phyloP scores from a whole-genome alignment of 352 stramenopile genomes.

The Phytopythium montanum region DNA sequence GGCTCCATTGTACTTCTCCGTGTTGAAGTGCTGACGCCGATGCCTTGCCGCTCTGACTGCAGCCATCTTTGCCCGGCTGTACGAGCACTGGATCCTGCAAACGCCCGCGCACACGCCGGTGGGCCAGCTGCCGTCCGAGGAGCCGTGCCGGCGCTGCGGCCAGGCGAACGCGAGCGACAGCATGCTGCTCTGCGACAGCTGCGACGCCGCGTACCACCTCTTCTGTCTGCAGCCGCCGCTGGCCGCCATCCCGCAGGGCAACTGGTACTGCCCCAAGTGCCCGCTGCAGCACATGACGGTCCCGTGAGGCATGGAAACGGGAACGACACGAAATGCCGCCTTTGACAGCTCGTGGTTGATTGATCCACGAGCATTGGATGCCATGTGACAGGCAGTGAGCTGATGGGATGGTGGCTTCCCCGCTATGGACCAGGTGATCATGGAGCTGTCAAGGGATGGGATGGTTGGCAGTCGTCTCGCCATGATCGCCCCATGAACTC shows the following conservation, averaged over 20 bases:
- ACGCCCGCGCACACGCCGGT: slow-evolving; percentile 49
- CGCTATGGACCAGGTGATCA: neutral
- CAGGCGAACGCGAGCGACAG: slow-evolving; percentile 64
- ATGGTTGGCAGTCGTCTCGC: neutral
- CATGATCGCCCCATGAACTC: neutral
- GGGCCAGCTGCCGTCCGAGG: slow-evolving; percentile 51
- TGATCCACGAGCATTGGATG: too few species aligned
- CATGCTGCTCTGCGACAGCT: slow-evolving; percentile 84
- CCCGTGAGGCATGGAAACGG: slow-evolving; percentile 10
- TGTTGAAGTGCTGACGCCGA: slow-evolving; percentile 9
- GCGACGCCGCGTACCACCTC: slow-evolving; percentile 79
- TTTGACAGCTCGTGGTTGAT: neutral
- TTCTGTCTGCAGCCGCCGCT: slow-evolving; percentile 74
- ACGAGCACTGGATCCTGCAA: slow-evolving; percentile 69
- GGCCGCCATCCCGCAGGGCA: slow-evolving; percentile 49
- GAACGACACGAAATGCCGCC: neutral
- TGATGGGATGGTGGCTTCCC: neutral
- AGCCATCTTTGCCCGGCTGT: slow-evolving; percentile 80
- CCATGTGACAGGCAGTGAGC: neutral
- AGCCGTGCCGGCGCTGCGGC: slow-evolving; percentile 62
- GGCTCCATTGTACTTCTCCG: neutral
- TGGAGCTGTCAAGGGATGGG: neutral
- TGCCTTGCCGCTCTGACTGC: slow-evolving; percentile 3
- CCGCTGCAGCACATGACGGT: slow-evolving; percentile 38
- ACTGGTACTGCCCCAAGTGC: slow-evolving; percentile 82